Conservation (phyloP, 352 stramenopile species). For the Thalassiosira mediterranea region DNA sequence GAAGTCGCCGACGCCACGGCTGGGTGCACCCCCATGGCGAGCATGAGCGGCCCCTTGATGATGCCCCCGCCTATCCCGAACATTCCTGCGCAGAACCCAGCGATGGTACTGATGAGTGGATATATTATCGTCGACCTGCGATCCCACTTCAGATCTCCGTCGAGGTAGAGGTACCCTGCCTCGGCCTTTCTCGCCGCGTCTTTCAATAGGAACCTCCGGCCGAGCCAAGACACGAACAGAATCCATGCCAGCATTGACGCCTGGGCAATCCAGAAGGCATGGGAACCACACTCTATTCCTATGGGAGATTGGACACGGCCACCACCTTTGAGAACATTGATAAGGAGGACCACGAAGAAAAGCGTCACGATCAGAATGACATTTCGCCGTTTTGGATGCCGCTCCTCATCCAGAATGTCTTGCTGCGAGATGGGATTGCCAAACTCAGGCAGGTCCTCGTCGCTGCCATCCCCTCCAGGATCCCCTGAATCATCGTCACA, state of each 20-base stretch:
- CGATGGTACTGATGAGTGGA: constrained; percentile 90
- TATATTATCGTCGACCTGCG: constrained; percentile 90
- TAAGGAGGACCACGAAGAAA: constrained; percentile 89
- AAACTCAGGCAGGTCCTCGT: constrained; percentile 44
- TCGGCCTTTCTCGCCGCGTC: constrained; percentile 56
- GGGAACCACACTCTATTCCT: constrained; percentile 92
- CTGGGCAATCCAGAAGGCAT: constrained; percentile 91
- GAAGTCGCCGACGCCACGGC: constrained; percentile 89
- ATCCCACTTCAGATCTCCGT: constrained; percentile 95
- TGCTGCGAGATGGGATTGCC: constrained; percentile 50
- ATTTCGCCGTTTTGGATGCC: constrained; percentile 84
- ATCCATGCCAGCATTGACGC: constrained; percentile 86
- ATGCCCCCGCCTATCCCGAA: constrained; percentile 96
- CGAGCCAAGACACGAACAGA: constrained; percentile 71
- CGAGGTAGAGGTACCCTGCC: constrained; percentile 89
- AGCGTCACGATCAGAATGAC: constrained; percentile 86
- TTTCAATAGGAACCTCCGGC: constrained; percentile 72
- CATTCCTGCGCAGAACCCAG: constrained; percentile 92
- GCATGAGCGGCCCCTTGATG: constrained; percentile 96
- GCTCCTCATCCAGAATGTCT: constrained; percentile 75
- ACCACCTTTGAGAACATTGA: constrained; percentile 92
- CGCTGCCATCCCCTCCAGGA: constrained; percentile 16
- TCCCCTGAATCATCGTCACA: constrained; percentile 15
- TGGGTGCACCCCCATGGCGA: constrained; percentile 94
- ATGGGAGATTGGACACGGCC: constrained; percentile 88